Conservation (phyloP, 179 eudicot genomes). For the Amaranthus tricolor region DNA sequence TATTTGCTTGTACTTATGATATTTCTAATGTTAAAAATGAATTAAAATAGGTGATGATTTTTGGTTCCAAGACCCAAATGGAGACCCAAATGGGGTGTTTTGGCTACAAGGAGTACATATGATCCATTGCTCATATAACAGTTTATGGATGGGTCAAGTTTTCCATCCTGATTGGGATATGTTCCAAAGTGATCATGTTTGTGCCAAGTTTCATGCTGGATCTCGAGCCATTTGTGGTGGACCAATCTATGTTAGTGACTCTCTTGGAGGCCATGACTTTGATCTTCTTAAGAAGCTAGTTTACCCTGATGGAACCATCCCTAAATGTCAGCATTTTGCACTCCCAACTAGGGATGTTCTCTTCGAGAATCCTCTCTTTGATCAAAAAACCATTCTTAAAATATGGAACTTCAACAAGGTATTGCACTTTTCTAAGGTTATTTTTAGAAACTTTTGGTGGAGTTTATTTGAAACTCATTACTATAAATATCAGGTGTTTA, state of each 20-base stretch:
- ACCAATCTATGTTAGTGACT: constrained; percentile 62
- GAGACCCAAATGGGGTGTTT: constrained; percentile 61
- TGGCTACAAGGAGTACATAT: constrained; percentile 76
- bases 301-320: constrained; percentile 58
- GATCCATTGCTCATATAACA: constrained; percentile 71
- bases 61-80: constrained; percentile 67
- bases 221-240: constrained; percentile 74
- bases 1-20: neutral
- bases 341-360: constrained; percentile 66
- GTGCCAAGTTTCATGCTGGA: constrained; percentile 66
- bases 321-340: constrained; percentile 55
- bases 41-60: constrained; percentile 55
- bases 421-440: neutral
- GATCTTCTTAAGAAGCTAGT: constrained; percentile 52
- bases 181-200: constrained; percentile 57
- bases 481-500: too few relatives aligned
- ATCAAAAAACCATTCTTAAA: constrained; percentile 45
- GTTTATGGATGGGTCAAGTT: constrained; percentile 71
- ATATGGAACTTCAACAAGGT: constrained; percentile 75
- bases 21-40: neutral
- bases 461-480: too few relatives aligned
- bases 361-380: constrained; percentile 59
- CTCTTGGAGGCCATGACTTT: constrained; percentile 54
- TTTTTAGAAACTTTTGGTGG: too few relatives aligned
- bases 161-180: constrained; percentile 77